Evolutionary conservation across 129 eudicot genomes (phyloP).

Genomic region (Centaurea solstitialis): DNA sequence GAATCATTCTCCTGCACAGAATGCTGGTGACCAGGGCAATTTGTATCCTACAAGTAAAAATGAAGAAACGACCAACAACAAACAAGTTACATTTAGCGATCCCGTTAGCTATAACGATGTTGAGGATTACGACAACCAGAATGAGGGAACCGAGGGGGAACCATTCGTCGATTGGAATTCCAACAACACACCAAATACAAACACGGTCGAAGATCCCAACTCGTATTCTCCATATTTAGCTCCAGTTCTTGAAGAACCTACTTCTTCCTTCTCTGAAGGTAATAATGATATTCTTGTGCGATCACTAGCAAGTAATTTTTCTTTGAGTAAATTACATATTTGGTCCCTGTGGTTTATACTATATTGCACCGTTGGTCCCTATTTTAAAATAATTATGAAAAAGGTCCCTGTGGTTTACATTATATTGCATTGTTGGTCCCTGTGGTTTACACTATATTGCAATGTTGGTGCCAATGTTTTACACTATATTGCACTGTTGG

Average conservation of each 20-base stretch:
- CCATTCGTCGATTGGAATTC: constrained; percentile 60
- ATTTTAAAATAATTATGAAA: too few species aligned
- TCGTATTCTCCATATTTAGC: constrained; percentile 77
- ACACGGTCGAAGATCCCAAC: constrained; percentile 58
- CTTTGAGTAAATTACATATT: too few species aligned
- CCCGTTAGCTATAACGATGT: constrained; percentile 58
- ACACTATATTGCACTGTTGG: too few species aligned
- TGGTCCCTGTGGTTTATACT: too few species aligned
- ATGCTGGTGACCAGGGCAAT: constrained; percentile 38
- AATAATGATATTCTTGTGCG: constrained; percentile 18
- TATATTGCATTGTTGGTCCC: too few species aligned
- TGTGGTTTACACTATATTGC: too few species aligned
- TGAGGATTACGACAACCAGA: constrained; percentile 44
- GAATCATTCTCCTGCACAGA: constrained; percentile 37
- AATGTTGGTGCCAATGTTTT: too few species aligned
- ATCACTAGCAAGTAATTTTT: neutral
- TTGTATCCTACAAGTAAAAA: constrained; percentile 30
- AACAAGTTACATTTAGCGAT: constrained; percentile 74
- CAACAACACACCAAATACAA: constrained; percentile 43
- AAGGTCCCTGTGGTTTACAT: too few species aligned
- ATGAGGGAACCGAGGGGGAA: constrained; percentile 62
- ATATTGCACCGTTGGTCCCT: too few species aligned
- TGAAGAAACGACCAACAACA: constrained; percentile 50
- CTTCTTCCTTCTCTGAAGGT: constrained; percentile 97
- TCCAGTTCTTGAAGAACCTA: constrained; percentile 94